Base-by-base conservation (phyloP, 306 rosid genomes). In the Dryas alaskensis region DNA sequence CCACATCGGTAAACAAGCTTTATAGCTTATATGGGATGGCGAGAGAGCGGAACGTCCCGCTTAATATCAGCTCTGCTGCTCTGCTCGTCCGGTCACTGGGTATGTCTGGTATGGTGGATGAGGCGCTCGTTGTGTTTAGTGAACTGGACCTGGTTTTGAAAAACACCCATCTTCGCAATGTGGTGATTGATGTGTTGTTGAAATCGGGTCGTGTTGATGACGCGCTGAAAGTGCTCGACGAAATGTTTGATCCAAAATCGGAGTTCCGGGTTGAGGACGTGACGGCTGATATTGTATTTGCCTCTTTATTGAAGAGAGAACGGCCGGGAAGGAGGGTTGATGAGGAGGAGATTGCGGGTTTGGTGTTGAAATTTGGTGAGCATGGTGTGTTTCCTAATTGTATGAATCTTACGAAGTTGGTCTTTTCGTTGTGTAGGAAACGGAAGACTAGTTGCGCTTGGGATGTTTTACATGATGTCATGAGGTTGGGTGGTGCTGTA, bases 151-250 rank as follows among this genome's bases (percentile, higher is more conserved):
- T 81, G 0, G 78, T 78, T 47, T 19, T 53, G 10, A 91, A 80
- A 55, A 89, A 80, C 60, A 73, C 89, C 14, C 76, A 67, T 11
- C 63, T 85, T 59, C 84, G 84, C 76, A 93, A 89, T 78, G 59
- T 57, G 58, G n/a, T 84, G 60, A 16, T 88, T 1, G 59, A 48
- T 8, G 7, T 39, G 43, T 44, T 86, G 70, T 5, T 93, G 67
- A 78, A 76, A 76, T 59, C 68, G 17, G 86, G 88, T 14, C 69
- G 81, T n/a, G 61, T 48, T 0, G 83, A 83, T 1, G 74, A 70
- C 72, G 92, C 97, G 0, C 69, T 78, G 73, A 78, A 82, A 2
- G 58, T 89, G 89, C 87, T 93, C 67, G 93, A 93, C 16, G 77
- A 90, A 90, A 90, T 90, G 93, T 86, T 91, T 72, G 75, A 80